Conservation (phyloP, 208 protist species). For the Acanthamoeba healyi region DNA sequence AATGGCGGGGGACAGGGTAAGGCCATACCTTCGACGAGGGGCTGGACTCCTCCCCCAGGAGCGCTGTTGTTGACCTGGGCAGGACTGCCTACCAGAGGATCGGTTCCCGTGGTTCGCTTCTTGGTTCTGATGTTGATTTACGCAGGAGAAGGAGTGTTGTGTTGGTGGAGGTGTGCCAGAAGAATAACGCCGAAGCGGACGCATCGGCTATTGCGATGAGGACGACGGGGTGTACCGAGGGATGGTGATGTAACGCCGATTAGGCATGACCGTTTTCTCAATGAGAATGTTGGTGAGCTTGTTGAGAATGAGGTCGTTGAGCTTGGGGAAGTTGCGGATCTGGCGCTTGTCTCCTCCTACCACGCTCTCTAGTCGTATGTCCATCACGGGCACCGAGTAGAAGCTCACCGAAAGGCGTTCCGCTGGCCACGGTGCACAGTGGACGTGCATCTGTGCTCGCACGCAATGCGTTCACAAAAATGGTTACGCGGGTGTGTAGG, state of each 20-base stretch:
- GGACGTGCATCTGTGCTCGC: conserved; percentile 9
- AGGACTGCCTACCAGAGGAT: too few relatives aligned
- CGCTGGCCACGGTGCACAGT: conserved; percentile 60
- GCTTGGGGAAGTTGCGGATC: conserved; percentile 53
- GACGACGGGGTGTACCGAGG: neutral
- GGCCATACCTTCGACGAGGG: neutral
- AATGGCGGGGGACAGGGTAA: too few relatives aligned
- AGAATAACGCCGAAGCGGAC: too few relatives aligned
- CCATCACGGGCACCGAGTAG: conserved; percentile 45
- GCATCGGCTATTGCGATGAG: too few relatives aligned
- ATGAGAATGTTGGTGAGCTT: conserved; percentile 67
- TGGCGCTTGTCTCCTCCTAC: conserved; percentile 13
- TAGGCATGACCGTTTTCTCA: conserved; percentile 63
- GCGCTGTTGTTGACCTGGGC: too few relatives aligned
- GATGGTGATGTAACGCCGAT: conserved; percentile 50
- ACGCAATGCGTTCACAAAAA: neutral
- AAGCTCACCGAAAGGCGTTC: conserved; percentile 60
- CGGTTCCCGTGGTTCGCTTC: neutral
- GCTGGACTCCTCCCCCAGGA: neutral
- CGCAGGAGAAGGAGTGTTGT: too few relatives aligned
- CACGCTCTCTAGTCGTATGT: conserved; percentile 41
- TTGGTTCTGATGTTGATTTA: neutral
- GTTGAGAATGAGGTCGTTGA: conserved; percentile 28
- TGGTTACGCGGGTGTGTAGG: neutral
- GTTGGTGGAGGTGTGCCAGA: too few relatives aligned